Percentiles rank a stretch among this genome's conserved stretches.
phyloP scores from a whole-genome alignment of 1,284 basidiomycete species.

The Fomitopsis betulina region DNA sequence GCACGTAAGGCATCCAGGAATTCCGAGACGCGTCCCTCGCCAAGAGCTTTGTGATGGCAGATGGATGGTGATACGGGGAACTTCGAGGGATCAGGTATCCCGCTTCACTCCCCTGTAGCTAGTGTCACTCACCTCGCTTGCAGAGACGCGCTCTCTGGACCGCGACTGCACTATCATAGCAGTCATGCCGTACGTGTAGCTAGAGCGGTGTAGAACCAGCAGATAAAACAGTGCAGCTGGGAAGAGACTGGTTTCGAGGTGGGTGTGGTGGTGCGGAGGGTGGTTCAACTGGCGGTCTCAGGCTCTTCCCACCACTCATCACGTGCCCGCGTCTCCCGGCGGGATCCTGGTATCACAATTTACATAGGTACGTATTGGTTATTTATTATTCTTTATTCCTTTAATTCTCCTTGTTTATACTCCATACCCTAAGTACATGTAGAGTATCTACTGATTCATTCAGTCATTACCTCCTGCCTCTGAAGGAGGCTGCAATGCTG shows the following conservation, averaged over 20 bases:
- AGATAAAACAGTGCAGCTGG: too few relatives aligned
- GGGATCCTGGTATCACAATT: too few relatives aligned
- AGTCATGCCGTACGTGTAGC: too few relatives aligned
- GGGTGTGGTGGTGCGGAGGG: neutral
- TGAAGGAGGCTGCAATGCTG: too few relatives aligned
- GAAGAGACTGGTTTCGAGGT: neutral
- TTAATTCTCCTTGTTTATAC: too few relatives aligned
- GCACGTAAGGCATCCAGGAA: neutral
- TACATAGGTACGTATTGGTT: too few relatives aligned
- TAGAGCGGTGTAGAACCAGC: too few relatives aligned
- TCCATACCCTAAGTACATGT: too few relatives aligned
- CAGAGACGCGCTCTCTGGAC: neutral
- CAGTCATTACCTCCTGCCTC: too few relatives aligned
- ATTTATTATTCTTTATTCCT: too few relatives aligned
- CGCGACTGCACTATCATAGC: neutral
- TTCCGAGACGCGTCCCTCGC: neutral
- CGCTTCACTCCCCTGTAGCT: neutral
- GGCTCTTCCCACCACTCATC: neutral
- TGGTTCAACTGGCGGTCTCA: neutral
- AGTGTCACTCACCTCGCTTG: slow-evolving; percentile 2
- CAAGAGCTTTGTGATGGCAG: neutral
- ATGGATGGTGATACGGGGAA: slow-evolving; percentile 5
- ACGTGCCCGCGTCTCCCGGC: too few relatives aligned
- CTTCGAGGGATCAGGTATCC: neutral
- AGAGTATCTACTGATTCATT: too few relatives aligned